Conservation (phyloP, 1,284 basidiomycete species). For the Ustilago hordei region DNA sequence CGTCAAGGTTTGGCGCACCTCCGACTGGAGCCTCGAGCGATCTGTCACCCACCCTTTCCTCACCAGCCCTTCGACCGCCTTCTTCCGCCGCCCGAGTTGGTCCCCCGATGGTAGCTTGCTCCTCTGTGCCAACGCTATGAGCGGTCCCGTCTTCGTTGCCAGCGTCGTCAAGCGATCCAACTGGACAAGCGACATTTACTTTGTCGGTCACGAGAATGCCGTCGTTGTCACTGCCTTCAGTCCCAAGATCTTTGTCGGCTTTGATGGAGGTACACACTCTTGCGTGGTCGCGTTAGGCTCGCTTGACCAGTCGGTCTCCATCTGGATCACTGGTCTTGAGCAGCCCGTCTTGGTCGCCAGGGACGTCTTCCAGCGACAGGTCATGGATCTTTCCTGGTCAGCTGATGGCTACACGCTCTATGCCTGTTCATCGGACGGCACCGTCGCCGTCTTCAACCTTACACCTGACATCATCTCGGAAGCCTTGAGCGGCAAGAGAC, state of each 20-base stretch:
- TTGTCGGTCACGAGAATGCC: constrained; percentile 97
- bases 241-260: constrained; percentile 59
- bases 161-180: constrained; percentile 88
- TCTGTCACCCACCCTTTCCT: constrained; percentile 90
- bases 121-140: constrained; percentile 95
- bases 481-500: constrained; percentile 78
- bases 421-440: constrained; percentile 94
- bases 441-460: constrained; percentile 87
- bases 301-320: constrained; percentile 46
- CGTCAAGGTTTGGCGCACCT: constrained; percentile 95
- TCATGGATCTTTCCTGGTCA: constrained; percentile 95
- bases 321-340: constrained; percentile 74
- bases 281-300: constrained; percentile 64
- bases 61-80: constrained; percentile 92
- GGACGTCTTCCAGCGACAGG: constrained; percentile 92
- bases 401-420: constrained; percentile 90
- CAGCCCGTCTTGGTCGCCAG: constrained; percentile 91
- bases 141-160: constrained; percentile 96
- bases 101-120: constrained; percentile 98
- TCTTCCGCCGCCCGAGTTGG: constrained; percentile 95
- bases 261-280: constrained; percentile 45
- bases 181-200: constrained; percentile 72
- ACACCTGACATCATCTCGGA: constrained; percentile 83
- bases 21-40: constrained; percentile 87
- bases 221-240: constrained; percentile 79